Conservation (phyloP, 768 basidiomycete species). For the Punctularia strigosozonata region DNA sequence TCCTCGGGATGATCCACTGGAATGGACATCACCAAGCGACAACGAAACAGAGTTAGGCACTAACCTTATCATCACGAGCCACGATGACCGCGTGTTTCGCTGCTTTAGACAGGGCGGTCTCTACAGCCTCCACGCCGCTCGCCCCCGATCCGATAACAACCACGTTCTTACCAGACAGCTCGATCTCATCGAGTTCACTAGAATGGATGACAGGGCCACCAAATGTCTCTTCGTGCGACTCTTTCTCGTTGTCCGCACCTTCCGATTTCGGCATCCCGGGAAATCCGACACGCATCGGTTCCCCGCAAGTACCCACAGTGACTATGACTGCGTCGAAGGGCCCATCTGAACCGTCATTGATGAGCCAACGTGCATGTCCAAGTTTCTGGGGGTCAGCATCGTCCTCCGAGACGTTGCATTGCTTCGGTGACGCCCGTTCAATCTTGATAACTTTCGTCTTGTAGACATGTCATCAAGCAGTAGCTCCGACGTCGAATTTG, state of each 20-base stretch:
- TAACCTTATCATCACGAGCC: conserved; percentile 26
- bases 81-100: conserved; percentile 25
- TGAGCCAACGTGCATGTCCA: conserved; percentile 26
- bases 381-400: neutral
- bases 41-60: neutral
- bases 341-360: conserved; percentile 35
- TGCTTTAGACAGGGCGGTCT: conserved; percentile 22
- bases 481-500: conserved; percentile 9
- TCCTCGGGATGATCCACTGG: conserved; percentile 37
- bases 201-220: conserved; percentile 32
- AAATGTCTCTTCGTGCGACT: conserved; percentile 18
- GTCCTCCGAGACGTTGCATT: conserved; percentile 9
- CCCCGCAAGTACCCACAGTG: conserved; percentile 37
- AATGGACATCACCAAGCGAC: neutral
- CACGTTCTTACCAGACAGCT: conserved; percentile 28
- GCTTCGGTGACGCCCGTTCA: conserved; percentile 5
- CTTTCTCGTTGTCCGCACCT: conserved; percentile 2
- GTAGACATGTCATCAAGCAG: neutral
- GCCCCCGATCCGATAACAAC: conserved; percentile 43
- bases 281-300: conserved; percentile 30
- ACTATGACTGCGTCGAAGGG: conserved; percentile 40
- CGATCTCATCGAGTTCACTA: conserved; percentile 29
- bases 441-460: too few relatives aligned
- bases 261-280: conserved; percentile 29
- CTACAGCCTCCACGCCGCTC: conserved; percentile 36